Evolutionary conservation across 306 rosid species (phyloP), one percentile per base, ranked within the genome.

Genomic region (Trichosanthes cucumerina): DNA sequence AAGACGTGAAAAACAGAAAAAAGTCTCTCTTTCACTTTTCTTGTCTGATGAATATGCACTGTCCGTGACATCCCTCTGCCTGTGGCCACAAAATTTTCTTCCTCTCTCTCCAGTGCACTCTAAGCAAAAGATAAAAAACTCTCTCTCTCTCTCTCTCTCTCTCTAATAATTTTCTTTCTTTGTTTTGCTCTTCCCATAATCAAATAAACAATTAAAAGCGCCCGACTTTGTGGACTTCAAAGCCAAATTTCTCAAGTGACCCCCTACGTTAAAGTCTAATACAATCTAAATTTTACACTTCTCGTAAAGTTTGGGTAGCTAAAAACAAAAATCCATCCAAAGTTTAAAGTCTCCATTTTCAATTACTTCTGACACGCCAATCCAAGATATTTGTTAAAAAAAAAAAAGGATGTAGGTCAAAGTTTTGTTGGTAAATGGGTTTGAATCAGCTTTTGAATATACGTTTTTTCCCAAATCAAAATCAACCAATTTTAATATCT

Each of bases 151-250:
- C 2, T 28, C 33, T 28, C 33, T 49, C 34, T 65, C 81, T 49
- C 76, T 65, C 76, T 65, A 38, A 81, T 50, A 21, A 84, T 77
- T 85, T 56, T 58, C 1, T 76, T 83, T 82, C 9, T 59, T 59
- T 59, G 6, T 26, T 60, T 31, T 58, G 33, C 18, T 12, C 70
- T 28, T 12, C 11, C 7, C 28, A 59, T 56, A 16, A 19, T 52
- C 58, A 52, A 15, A 52, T 46, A 46, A 46, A 46, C 50, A 59
- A 59, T 23, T 12, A 24, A 59, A 21, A 11, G 36, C 33, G 66
- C 33, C 65, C 14, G 4, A 63, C 38, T 63, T 63, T 63, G 70
- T 63, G 8, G 70, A 63, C 68, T 60, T 9, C 10, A 26, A 60
- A 60, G 38, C 36, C 33, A 60, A 9, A 60, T 21, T 59, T 28